A percentile compares a stretch with the other conserved stretches of the same genome.
phyloP scores from a whole-genome alignment of 352 stramenopile genomes.

The Achlya hypogyna region DNA sequence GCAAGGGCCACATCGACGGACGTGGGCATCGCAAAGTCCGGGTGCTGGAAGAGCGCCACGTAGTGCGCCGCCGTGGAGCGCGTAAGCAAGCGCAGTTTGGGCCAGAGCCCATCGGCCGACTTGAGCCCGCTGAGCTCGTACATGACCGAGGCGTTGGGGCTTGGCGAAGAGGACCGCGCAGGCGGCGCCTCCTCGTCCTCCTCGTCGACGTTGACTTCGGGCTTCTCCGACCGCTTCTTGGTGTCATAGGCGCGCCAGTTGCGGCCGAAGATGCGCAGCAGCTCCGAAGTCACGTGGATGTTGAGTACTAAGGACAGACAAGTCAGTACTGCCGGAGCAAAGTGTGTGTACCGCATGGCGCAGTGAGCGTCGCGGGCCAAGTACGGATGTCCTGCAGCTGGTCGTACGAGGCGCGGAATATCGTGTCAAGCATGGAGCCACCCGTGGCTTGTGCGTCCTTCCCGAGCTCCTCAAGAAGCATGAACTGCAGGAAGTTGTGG shows the following conservation, averaged over 20 bases:
- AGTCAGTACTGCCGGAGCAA: not conserved
- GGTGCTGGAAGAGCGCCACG: conserved; percentile 33
- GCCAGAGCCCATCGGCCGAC: conserved; percentile 47
- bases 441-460: conserved; percentile 35
- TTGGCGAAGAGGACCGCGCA: conserved; percentile 31
- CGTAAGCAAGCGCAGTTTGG: conserved; percentile 38
- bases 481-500: conserved; percentile 85
- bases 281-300: conserved; percentile 63
- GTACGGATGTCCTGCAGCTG: conserved; percentile 30
- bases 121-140: conserved; percentile 68
- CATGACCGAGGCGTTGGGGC: conserved; percentile 54
- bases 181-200: conserved; percentile 49
- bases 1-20: conserved; percentile 73
- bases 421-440: conserved; percentile 37
- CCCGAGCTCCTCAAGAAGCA: conserved; percentile 77
- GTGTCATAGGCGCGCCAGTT: conserved; percentile 30
- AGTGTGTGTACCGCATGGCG: conserved; percentile 7
- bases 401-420: conserved; percentile 57
- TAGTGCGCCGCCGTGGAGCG: conserved; percentile 37
- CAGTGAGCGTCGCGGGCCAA: conserved; percentile 5
- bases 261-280: conserved; percentile 56
- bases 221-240: conserved; percentile 13
- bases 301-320: conserved; percentile 33
- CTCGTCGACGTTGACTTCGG: conserved; percentile 16
- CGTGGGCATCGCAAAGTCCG: conserved; percentile 50